These are phyloP conservation scores for Nakaseomyces bracarensis DNA, from an alignment of 1,139 yeast species.

Conservation along the genomic window DNA sequence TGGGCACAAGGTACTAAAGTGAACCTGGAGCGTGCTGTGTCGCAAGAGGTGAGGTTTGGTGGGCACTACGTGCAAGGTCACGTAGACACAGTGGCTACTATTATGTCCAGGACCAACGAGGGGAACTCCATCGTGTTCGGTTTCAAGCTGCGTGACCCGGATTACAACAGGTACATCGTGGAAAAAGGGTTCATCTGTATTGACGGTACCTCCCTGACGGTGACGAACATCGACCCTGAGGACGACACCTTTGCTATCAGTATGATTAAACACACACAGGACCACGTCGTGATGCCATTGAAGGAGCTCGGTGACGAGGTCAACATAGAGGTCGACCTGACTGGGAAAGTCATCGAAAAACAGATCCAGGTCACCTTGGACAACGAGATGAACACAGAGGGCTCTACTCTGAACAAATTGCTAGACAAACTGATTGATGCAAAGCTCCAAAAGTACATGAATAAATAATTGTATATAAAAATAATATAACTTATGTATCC, in stretches of 20 bases:
- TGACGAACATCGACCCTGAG: conserved; percentile 56
- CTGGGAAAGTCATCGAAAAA: conserved; percentile 85
- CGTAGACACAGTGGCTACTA: conserved; percentile 78
- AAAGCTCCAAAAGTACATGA: conserved; percentile 17
- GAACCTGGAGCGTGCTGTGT: conserved; percentile 85
- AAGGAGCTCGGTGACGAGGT: conserved; percentile 59
- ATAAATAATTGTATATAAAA: conserved; percentile 2
- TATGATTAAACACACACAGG: conserved; percentile 89
- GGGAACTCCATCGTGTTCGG: conserved; percentile 75
- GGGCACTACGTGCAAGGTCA: conserved; percentile 98
- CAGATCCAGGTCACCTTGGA: conserved; percentile 57
- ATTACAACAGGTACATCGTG: conserved; percentile 65
- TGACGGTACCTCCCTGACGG: conserved; percentile 92
- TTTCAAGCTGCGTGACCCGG: conserved; percentile 59
- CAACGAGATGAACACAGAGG: conserved; percentile 42
- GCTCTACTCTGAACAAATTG: conserved; percentile 19
- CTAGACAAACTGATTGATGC: conserved; percentile 22
- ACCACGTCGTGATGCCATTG: conserved; percentile 61
- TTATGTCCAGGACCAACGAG: conserved; percentile 48
- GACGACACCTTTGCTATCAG: conserved; percentile 64
- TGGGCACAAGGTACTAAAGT: conserved; percentile 48
- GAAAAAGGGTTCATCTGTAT: conserved; percentile 88
- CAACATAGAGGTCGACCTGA: conserved; percentile 88
- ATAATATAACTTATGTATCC: no score
- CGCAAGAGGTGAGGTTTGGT: conserved; percentile 74